Evolutionary conservation across 1,284 basidiomycete genomes (phyloP).

Genomic region (Omphalotus olearius): DNA sequence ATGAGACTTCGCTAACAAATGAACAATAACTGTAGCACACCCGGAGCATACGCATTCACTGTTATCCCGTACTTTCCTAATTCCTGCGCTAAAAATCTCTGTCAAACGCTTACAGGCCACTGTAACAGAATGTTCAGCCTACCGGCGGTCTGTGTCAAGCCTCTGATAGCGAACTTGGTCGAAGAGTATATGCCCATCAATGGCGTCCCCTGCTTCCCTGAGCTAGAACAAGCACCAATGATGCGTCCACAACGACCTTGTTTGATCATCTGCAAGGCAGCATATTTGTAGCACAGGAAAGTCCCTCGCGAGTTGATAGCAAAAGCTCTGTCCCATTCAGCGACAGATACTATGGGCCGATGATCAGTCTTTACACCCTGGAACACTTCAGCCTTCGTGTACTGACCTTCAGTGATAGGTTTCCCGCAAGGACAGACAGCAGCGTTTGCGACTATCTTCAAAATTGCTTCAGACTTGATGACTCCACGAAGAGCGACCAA

Average conservation of each 20-base stretch:
- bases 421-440: conserved; percentile 12
- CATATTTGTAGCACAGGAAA: conserved; percentile 25
- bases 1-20: background rate
- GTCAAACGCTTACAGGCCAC: background rate
- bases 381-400: background rate
- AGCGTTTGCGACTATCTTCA: conserved; percentile 24
- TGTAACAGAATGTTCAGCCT: background rate
- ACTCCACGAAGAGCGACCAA: background rate
- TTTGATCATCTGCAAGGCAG: conserved; percentile 25
- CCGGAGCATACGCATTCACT: conserved; percentile 13
- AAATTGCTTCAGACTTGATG: background rate
- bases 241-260: conserved; percentile 32
- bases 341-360: conserved; percentile 7
- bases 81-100: conserved; percentile 5
- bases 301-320: conserved; percentile 17
- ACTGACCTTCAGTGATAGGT: conserved; percentile 17
- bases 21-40: background rate
- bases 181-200: background rate
- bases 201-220: conserved; percentile 26
- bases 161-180: conserved; percentile 11
- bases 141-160: conserved; percentile 10
- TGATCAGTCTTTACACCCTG: background rate
- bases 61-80: conserved; percentile 11
- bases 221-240: conserved; percentile 31
- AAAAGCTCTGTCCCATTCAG: conserved; percentile 16